Evolutionary conservation across 2,329 filamentous ascomycete species (phyloP).

Genomic region (Teratosphaeria epicoccoides): DNA sequence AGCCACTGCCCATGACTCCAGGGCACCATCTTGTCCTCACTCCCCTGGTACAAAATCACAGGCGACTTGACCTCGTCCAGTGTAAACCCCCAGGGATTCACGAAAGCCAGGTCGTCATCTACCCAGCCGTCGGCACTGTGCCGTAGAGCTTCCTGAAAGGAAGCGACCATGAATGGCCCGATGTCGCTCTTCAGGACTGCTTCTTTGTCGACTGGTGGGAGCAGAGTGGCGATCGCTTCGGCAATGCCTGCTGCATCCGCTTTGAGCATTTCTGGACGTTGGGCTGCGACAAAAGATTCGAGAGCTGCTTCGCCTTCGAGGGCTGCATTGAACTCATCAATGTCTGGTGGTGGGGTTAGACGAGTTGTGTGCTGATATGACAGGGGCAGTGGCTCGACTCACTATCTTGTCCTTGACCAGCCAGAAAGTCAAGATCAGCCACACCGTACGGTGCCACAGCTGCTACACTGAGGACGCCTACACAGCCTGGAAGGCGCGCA

Average conservation of each 20-base stretch:
- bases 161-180: conserved; percentile 2
- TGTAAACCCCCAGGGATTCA: conserved; percentile 17
- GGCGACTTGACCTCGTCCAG: conserved; percentile 15
- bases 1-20: conserved; percentile 17
- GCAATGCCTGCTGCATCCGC: conserved; percentile 6
- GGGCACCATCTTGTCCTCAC: conserved; percentile 18
- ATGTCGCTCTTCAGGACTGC: conserved; percentile 5
- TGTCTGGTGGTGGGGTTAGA: conserved; percentile 4
- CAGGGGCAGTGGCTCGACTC: not conserved
- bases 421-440: conserved; percentile 11
- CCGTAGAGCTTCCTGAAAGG: conserved; percentile 9
- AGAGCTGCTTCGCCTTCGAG: conserved; percentile 8
- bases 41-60: conserved; percentile 17
- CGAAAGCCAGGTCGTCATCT: conserved; percentile 18
- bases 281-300: conserved; percentile 1
- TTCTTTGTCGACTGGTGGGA: conserved; percentile 11
- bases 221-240: conserved; percentile 6
- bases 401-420: conserved; percentile 14
- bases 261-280: conserved; percentile 7
- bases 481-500: conserved; percentile 6
- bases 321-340: conserved; percentile 10
- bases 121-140: conserved; percentile 15
- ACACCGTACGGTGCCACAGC: conserved; percentile 10
- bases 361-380: not conserved
- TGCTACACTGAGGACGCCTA: conserved; percentile 7